Conservation (phyloP, 106 monocot genomes). For the Iris macrosiphon region DNA sequence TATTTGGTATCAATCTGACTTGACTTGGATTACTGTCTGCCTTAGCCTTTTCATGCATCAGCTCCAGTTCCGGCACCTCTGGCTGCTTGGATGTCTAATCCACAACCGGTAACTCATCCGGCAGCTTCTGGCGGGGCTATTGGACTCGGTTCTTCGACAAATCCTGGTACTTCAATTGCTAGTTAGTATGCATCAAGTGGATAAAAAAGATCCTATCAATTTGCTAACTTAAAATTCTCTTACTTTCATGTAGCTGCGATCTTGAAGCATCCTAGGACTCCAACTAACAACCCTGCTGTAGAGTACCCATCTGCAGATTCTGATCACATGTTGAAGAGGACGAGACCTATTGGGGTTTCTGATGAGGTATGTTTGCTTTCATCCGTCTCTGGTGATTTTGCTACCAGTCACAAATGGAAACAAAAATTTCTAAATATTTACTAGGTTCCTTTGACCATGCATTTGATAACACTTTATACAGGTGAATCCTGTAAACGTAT, state of each 20-base stretch:
- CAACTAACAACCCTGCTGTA: slow-evolving; percentile 28
- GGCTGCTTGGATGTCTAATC: slow-evolving; percentile 76
- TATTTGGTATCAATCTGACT: neutral
- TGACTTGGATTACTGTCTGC: neutral
- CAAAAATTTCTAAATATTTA: no score
- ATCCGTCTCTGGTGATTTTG: neutral
- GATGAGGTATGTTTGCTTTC: slow-evolving; percentile 46
- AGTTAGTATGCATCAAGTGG: neutral
- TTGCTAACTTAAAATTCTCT: neutral
- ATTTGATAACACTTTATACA: slow-evolving; percentile 18
- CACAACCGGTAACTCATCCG: slow-evolving; percentile 41
- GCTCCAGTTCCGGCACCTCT: slow-evolving; percentile 36
- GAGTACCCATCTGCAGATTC: slow-evolving; percentile 72
- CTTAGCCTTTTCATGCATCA: slow-evolving; percentile 60
- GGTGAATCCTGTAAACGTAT: slow-evolving; percentile 57
- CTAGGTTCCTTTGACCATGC: neutral
- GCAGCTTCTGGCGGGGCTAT: slow-evolving; percentile 57
- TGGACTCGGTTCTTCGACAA: slow-evolving; percentile 40
- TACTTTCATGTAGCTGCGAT: slow-evolving; percentile 25
- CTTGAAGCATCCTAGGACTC: slow-evolving; percentile 66
- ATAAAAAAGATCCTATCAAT: neutral
- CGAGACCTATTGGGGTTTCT: slow-evolving; percentile 52
- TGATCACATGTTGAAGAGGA: slow-evolving; percentile 59
- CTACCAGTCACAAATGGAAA: no score
- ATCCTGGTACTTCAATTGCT: slow-evolving; percentile 26